Base-by-base conservation (phyloP, 2,329 filamentous ascomycete genomes). In the Colletotrichum liaoningense region DNA sequence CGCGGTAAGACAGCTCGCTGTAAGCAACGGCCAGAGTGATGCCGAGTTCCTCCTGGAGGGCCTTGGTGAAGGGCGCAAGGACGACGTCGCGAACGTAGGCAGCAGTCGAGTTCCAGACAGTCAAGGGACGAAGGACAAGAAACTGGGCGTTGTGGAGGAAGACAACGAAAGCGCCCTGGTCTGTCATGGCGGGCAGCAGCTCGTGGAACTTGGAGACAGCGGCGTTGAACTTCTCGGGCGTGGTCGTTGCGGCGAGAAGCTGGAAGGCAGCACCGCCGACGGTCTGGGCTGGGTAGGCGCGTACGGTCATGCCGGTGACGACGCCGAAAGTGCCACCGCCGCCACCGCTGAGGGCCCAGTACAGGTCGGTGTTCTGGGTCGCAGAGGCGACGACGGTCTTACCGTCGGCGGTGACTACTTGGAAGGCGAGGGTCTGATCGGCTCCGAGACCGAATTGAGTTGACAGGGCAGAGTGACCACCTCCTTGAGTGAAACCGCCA, bases 311-410 rank as follows among this genome's bases (percentile, higher is more conserved):
- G 5, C 85, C 87, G 16, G 84, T 78, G 4, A 90, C 86, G 1
- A 90, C 81, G 1, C 83, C 89, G 74, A 86, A 91, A 3, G 83
- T 89, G 3, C 88, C 88, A 19, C 83, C 85, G 3, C 88, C 88
- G 9, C 88, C 87, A 14, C 87, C 87, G 67, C 82, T 81, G 4
- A 89, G 79, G 9, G 88, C 88, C 88, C 88, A 91, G 79, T 87
- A 90, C 2, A 91, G 80, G 60, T 90, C 88, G 0, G 80, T 62
- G 69, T 89, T 85, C 26, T 85, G 72, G 1, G 79, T 78, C 1
- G 79, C 82, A 11, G 82, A 84, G 0, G 87, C 88, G 2, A 79
- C 83, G 2, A 88, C 74, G 14, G 84, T 76, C 7, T 79, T 63
- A 1, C 88, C 87, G 26, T 79, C 75, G 0, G 83, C 85, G n/a